Conservation (phyloP, 2,329 filamentous ascomycete genomes). For the Aspergillus viridinutans region DNA sequence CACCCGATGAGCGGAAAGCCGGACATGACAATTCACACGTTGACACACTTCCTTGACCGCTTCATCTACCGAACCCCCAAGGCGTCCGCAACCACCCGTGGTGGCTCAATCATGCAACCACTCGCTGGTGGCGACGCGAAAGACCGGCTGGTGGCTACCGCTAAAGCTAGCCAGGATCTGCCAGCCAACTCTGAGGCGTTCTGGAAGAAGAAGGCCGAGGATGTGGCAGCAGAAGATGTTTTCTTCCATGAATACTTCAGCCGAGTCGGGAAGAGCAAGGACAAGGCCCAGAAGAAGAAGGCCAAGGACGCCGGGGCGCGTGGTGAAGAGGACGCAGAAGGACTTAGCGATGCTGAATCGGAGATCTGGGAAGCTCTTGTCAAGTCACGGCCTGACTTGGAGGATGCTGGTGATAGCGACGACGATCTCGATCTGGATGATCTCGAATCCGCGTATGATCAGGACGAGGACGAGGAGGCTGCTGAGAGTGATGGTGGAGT, state of each 20-base stretch:
- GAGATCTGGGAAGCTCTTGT: slow-evolving; percentile 92
- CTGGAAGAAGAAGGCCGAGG: slow-evolving; percentile 83
- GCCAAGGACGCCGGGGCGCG: slow-evolving; percentile 47
- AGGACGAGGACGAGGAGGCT: slow-evolving; percentile 37
- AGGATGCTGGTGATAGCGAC: slow-evolving; percentile 55
- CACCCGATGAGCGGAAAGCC: slow-evolving; percentile 78
- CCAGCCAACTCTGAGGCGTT: slow-evolving; percentile 83
- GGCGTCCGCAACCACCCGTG: slow-evolving; percentile 59
- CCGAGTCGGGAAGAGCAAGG: slow-evolving; percentile 61
- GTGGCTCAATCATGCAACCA: slow-evolving; percentile 95
- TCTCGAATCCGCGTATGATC: slow-evolving; percentile 49
- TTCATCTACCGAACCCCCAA: slow-evolving; percentile 98
- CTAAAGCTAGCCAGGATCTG: slow-evolving; percentile 57
- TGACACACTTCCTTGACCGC: slow-evolving; percentile 94
- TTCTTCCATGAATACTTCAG: slow-evolving; percentile 99
- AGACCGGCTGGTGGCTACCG: slow-evolving; percentile 57
- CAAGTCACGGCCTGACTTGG: slow-evolving; percentile 71
- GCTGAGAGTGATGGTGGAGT: slow-evolving; percentile 41
- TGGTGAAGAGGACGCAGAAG: slow-evolving; percentile 38
- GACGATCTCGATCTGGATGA: slow-evolving; percentile 56
- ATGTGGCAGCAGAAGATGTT: slow-evolving; percentile 85
- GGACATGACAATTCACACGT: slow-evolving; percentile 80
- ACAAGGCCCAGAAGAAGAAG: slow-evolving; percentile 50
- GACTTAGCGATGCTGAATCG: slow-evolving; percentile 62
- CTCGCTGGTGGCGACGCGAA: slow-evolving; percentile 61